A percentile compares a stretch with the other conserved stretches of the same genome.
Evolutionary conservation across 2,329 filamentous ascomycete genomes (phyloP).

Genomic region (Pyricularia pennisetigena): DNA sequence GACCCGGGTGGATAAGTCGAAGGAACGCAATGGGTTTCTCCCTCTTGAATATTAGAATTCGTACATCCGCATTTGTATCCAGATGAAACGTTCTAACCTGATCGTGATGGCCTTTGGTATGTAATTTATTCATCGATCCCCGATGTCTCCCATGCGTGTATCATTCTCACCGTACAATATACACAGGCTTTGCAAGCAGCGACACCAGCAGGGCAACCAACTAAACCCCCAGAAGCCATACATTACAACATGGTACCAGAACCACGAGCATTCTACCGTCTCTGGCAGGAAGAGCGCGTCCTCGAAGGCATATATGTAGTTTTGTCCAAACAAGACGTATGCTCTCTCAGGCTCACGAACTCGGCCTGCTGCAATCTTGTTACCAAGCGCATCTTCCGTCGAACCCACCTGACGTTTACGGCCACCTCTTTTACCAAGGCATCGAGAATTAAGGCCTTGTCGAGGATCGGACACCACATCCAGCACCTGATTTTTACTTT

Average conservation of each 20-base stretch:
- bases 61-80: background rate
- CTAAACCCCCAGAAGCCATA: background rate
- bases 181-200: background rate
- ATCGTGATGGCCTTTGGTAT: background rate
- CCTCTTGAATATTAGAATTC: background rate
- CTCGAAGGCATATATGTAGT: conserved; percentile 38
- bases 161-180: background rate
- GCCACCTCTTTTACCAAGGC: conserved; percentile 68
- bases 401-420: conserved; percentile 60
- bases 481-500: conserved; percentile 70
- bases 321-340: conserved; percentile 41
- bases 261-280: conserved; percentile 41
- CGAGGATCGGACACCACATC: conserved; percentile 68
- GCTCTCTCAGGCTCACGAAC: conserved; percentile 54
- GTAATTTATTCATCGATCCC: background rate
- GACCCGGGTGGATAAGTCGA: conserved; percentile 15
- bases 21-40: conserved; percentile 6
- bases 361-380: conserved; percentile 62
- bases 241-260: conserved; percentile 32
- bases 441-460: conserved; percentile 62
- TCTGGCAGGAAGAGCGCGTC: conserved; percentile 42
- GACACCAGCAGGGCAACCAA: background rate
- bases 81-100: background rate
- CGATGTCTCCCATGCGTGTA: background rate
- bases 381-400: conserved; percentile 59